Conservation (phyloP, 1,139 yeast genomes). For the Maudiozyma humilis region DNA sequence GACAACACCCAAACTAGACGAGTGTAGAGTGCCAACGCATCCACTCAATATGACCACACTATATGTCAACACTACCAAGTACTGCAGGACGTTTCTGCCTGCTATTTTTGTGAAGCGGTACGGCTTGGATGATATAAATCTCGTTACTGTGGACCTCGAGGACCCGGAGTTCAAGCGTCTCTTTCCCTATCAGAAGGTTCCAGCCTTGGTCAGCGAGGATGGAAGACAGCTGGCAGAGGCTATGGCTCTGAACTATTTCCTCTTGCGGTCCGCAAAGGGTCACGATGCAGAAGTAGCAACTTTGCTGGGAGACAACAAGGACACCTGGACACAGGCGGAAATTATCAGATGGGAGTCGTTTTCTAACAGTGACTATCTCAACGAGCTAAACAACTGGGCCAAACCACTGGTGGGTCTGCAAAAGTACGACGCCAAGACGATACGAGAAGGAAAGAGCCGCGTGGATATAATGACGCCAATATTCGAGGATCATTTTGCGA, state of each 20-base stretch:
- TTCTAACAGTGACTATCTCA: constrained; percentile 2
- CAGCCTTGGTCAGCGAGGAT: neutral
- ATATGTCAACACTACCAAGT: neutral
- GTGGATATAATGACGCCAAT: constrained; percentile 1
- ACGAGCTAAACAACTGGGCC: constrained; percentile 1
- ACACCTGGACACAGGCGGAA: constrained; percentile 1
- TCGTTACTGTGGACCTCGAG: neutral
- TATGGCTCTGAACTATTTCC: constrained; percentile 2
- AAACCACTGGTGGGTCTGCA: constrained; percentile 1
- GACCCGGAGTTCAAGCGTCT: neutral
- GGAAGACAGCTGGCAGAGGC: constrained; percentile 1
- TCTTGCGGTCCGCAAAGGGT: neutral
- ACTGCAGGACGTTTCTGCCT: constrained; percentile 2
- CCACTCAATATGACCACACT: neutral
- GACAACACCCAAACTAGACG: too few relatives aligned
- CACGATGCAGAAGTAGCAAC: neutral
- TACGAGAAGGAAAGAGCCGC: neutral
- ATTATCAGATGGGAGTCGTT: constrained; percentile 4
- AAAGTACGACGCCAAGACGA: neutral
- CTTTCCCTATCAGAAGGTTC: constrained; percentile 1
- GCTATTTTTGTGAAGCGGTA: constrained; percentile 1
- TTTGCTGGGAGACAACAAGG: neutral
- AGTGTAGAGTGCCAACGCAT: too few relatives aligned
- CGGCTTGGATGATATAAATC: neutral
- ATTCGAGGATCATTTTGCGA: constrained; percentile 1